These are phyloP conservation scores for Aureobasidium musti DNA, from an alignment of 2,329 filamentous ascomycete species.

Conservation along the genomic window DNA sequence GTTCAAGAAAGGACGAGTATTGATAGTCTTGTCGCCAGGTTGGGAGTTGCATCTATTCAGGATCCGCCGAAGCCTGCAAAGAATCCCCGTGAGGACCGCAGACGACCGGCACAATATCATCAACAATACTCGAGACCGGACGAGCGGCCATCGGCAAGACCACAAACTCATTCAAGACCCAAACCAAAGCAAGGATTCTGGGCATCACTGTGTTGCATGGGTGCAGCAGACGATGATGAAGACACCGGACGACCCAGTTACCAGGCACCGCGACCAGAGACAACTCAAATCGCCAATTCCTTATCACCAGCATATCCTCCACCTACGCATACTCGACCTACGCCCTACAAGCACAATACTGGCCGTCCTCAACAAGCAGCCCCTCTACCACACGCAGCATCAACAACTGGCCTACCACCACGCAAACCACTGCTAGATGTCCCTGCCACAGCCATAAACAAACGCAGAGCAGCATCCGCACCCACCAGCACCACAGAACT, in stretches of 20 bases:
- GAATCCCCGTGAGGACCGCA: not conserved
- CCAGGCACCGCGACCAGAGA: slow-evolving; percentile 31
- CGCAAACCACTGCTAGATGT: slow-evolving; percentile 39
- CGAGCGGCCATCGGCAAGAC: not conserved
- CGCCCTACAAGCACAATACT: slow-evolving; percentile 28
- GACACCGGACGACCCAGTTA: slow-evolving; percentile 48
- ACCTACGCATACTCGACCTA: slow-evolving; percentile 28
- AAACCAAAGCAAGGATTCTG: slow-evolving; percentile 42
- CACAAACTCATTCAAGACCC: not conserved
- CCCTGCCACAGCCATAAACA: slow-evolving; percentile 36
- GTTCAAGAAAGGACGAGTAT: slow-evolving; percentile 72
- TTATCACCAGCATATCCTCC: slow-evolving; percentile 5
- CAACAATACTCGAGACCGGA: slow-evolving; percentile 10
- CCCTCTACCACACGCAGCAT: slow-evolving; percentile 31
- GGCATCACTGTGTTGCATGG: slow-evolving; percentile 47
- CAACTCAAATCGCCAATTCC: slow-evolving; percentile 29
- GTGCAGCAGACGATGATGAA: slow-evolving; percentile 41
- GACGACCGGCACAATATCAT: not conserved
- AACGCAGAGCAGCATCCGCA: slow-evolving; percentile 24
- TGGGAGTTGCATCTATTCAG: slow-evolving; percentile 53
- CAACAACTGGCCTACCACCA: slow-evolving; percentile 6
- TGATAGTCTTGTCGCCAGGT: slow-evolving; percentile 78
- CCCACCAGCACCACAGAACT: slow-evolving; percentile 40
- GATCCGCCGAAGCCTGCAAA: slow-evolving; percentile 2
- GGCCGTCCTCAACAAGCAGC: slow-evolving; percentile 1